Base-by-base conservation (phyloP, 495 filamentous ascomycete genomes). In the Trichocladium antarcticum region DNA sequence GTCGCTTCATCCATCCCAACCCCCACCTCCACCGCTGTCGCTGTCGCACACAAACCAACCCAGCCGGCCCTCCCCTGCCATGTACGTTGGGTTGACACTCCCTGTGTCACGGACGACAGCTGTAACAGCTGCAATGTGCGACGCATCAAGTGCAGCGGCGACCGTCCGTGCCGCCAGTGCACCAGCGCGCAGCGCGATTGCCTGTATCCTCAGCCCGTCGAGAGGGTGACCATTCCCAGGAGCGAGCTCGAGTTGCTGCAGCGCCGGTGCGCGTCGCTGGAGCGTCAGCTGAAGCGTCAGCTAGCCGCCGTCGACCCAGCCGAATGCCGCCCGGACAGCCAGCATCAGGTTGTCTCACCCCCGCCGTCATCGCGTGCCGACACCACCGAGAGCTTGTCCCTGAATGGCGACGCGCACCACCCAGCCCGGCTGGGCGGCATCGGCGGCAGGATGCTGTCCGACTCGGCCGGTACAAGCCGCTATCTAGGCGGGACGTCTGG, bases 61-160 rank as follows among this genome's bases (percentile, higher is more conserved):
- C 34, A 2, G 6, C 24, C 11, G 6, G 5, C 31, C 22, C 9
- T 20, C 14, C 17, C 17, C 9, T 9, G 19, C 17, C 35, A 7
- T 8, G 12, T 4, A 14, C 21, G 28, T 10, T 3, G 11, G 6
- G 6, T 21, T 46, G 14, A 36, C 15, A 24, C 15, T 28, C 16
- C 2, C 17, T 37, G 14, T 37, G 36, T 5, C 32, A 17, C 21
- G 4, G 3, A 27, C 36, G 17, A 35, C 49, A 71, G 68, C 16
- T 72, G 68, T 58, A 70, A 72, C 50, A 57, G 54, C 46, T 72
- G 68, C 62, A 72, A 72, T 55, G 55, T 70, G 19, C 60, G 63
- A 14, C 66, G 68, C 42, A 65, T 68, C 52, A 72, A 68, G 45
- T 72, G 68, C 53, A 65, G 57, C n/a, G 68, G 68, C 24, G 51